Conservation (phyloP, 257 asterid genomes). For the Coffea canephora region DNA sequence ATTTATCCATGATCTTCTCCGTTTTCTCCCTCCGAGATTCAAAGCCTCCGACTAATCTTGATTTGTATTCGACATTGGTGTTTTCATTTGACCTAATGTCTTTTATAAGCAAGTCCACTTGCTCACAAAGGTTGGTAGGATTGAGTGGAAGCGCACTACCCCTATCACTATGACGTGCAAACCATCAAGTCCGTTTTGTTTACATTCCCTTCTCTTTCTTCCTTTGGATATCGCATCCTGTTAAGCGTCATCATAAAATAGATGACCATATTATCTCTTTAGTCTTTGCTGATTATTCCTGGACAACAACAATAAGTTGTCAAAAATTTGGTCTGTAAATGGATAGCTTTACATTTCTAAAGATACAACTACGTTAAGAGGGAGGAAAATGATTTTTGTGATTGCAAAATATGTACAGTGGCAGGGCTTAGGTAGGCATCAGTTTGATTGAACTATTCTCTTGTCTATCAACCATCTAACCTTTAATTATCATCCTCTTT, state of each 20-base stretch:
- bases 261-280: not conserved
- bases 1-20: conserved; percentile 9
- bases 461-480: no score
- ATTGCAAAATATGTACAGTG: no score
- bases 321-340: no score
- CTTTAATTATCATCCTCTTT: no score
- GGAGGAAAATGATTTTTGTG: no score
- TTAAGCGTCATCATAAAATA: not conserved
- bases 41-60: not conserved
- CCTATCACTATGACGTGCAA: conserved; percentile 34
- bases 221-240: not conserved
- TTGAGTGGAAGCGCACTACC: conserved; percentile 28
- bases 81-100: not conserved
- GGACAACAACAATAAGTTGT: no score
- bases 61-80: no score
- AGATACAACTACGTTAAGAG: no score
- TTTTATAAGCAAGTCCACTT: not conserved
- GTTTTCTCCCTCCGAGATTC: not conserved
- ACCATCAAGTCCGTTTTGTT: conserved; percentile 13
- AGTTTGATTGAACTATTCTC: no score
- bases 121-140: not conserved
- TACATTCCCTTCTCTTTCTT: not conserved
- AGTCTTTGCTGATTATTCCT: no score
- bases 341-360: no score
- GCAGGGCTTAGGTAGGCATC: no score